Percentiles rank a stretch among this genome's conserved stretches.
Conservation (phyloP, 1,284 basidiomycete species). For the Tilletia horrida region DNA sequence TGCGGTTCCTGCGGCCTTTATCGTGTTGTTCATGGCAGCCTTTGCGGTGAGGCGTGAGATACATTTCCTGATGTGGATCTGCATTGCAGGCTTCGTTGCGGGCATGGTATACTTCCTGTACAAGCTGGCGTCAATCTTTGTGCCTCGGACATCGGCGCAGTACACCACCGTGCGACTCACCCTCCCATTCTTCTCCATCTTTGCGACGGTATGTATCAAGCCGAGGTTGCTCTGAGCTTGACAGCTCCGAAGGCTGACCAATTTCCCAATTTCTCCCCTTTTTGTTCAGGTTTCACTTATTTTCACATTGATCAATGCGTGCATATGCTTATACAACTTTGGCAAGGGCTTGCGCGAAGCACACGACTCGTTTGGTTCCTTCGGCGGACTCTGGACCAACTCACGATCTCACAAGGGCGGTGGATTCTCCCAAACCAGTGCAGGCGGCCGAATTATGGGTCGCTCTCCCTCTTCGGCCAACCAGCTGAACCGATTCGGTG, state of each 20-base stretch:
- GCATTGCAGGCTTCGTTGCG: conserved; percentile 34
- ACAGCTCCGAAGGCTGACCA: neutral
- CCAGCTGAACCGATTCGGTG: conserved; percentile 7
- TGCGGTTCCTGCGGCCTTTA: conserved; percentile 38
- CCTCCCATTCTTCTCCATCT: conserved; percentile 42
- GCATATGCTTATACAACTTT: conserved; percentile 44
- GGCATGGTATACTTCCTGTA: conserved; percentile 38
- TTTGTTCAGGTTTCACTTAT: conserved; percentile 24
- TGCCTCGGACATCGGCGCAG: conserved; percentile 30
- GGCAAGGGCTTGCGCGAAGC: conserved; percentile 26
- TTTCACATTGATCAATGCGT: conserved; percentile 33
- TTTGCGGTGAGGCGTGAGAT: conserved; percentile 40
- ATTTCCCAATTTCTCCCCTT: neutral
- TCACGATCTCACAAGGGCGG: neutral
- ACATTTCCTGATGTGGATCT: conserved; percentile 37
- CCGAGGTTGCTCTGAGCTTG: neutral
- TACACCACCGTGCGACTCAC: conserved; percentile 40
- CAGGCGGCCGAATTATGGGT: neutral
- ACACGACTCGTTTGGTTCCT: conserved; percentile 15
- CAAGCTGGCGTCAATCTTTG: conserved; percentile 31
- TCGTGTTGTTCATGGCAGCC: conserved; percentile 36
- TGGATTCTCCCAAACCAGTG: neutral
- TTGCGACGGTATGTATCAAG: conserved; percentile 27
- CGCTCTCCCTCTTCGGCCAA: neutral
- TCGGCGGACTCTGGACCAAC: conserved; percentile 8